A percentile compares a stretch with the other conserved stretches of the same genome.
These are phyloP conservation scores for Tricladium varicosporioides DNA, from an alignment of 2,329 filamentous ascomycete genomes.

Conservation along the genomic window DNA sequence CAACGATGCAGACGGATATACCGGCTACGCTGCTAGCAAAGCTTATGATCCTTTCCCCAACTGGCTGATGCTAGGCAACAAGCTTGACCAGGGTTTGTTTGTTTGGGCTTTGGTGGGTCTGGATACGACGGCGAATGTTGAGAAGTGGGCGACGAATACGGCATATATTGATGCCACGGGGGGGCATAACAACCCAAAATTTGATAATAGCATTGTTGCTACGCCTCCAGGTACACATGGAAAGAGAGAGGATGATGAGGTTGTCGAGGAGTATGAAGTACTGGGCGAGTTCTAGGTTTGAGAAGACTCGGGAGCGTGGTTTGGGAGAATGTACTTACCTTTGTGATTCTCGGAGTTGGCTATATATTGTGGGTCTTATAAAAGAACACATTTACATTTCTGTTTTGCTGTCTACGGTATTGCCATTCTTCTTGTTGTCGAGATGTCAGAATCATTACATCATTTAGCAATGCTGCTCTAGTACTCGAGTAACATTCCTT, in stretches of 20 bases:
- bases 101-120: conserved; percentile 51
- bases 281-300: neutral
- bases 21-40: conserved; percentile 34
- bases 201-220: conserved; percentile 15
- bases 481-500: no score
- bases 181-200: conserved; percentile 21
- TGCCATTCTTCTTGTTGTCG: no score
- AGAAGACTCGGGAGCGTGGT: no score
- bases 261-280: conserved; percentile 1
- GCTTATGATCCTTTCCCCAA: conserved; percentile 53
- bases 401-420: no score
- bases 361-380: no score
- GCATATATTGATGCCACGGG: conserved; percentile 18
- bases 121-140: conserved; percentile 14
- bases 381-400: no score
- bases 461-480: no score
- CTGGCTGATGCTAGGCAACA: conserved; percentile 56
- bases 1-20: conserved; percentile 8
- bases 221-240: conserved; percentile 13
- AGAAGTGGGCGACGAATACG: conserved; percentile 15
- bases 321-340: no score
- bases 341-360: no score
- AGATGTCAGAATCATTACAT: no score
- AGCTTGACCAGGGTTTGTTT: conserved; percentile 50
- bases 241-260: conserved; percentile 5